A percentile compares a stretch with the other conserved stretches of the same genome.
Evolutionary conservation across 2,329 filamentous ascomycete species (phyloP).

Genomic region (Fusarium pseudonygamai): DNA sequence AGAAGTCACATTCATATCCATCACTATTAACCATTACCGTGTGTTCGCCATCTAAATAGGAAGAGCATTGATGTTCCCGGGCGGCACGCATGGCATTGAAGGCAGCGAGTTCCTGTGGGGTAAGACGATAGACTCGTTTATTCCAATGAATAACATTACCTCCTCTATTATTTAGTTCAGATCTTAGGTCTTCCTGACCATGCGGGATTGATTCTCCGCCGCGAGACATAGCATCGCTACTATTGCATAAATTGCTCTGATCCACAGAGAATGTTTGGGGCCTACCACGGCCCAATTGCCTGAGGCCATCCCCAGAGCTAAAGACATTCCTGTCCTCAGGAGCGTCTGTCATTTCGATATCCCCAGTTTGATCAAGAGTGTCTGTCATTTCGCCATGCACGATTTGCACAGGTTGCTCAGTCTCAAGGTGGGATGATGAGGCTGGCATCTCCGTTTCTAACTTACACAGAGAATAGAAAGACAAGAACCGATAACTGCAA

Average conservation of each 20-base stretch:
- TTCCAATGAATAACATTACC: background rate
- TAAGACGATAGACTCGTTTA: no score
- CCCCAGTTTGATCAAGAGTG: no score
- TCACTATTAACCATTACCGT: background rate
- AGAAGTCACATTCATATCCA: background rate
- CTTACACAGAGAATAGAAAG: no score
- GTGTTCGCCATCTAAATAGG: background rate
- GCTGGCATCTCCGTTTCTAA: no score
- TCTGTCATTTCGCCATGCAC: no score
- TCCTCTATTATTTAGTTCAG: background rate
- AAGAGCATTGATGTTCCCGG: background rate
- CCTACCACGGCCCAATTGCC: background rate
- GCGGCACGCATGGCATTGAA: no score
- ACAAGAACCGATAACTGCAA: no score
- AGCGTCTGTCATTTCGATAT: no score
- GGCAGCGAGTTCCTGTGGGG: background rate
- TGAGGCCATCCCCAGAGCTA: background rate
- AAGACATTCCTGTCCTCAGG: background rate
- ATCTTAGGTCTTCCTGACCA: background rate
- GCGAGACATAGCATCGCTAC: background rate
- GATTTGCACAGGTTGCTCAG: no score
- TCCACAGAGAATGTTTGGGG: background rate
- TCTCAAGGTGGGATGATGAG: no score
- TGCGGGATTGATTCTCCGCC: background rate
- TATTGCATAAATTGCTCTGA: background rate